Base-by-base conservation (phyloP, 2,329 filamentous ascomycete species). In the Juglanconis sp. region DNA sequence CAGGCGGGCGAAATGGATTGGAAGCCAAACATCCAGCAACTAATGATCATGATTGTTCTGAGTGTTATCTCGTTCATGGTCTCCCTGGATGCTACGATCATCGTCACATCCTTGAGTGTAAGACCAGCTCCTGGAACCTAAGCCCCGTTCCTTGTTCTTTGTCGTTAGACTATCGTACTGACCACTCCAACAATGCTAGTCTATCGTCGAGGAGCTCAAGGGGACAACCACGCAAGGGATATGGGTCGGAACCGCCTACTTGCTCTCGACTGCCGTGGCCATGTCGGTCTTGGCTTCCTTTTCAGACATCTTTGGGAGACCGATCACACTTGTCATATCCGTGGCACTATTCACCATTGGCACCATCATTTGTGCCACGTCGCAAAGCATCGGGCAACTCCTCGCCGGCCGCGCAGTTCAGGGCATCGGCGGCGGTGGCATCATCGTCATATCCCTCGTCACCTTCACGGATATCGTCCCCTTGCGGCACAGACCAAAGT, bases 381-480 rank as follows among this genome's bases (percentile, higher is more conserved):
- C 76, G 1, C 66, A 69, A 11, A 63, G 64, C 59, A 71, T 78
- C 35, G 58, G 64, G 2, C 64, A 69, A 5, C 68, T 78, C 49
- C 71, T 78, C 6, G 68, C 68, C 4, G 76, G 76, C 0, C 72
- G 76, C 1, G 69, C 70, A 4, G 62, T 78, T 8, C 76, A 78
- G 60, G 76, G 76, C 3, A 65, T 77, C 5, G 76, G 76, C 3
- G 76, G 74, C 10, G 76, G 73, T 3, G 76, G 76, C 6, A 74
- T 78, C 53, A 73, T 77, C 48, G 71, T 73, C n/a, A 65, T 78
- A 36, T 68, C 70, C 11, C 66, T 76, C 52, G 73, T 78, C 44
- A 75, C 77, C 58, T 72, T 76, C 57, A 74, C 75, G 9, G 76
- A 79, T 35, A 74, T 79, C 48, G 74, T 78, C 7, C 77, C 76